Conservation (phyloP, 139 green algal species). For the Ostreobium quekettii region DNA sequence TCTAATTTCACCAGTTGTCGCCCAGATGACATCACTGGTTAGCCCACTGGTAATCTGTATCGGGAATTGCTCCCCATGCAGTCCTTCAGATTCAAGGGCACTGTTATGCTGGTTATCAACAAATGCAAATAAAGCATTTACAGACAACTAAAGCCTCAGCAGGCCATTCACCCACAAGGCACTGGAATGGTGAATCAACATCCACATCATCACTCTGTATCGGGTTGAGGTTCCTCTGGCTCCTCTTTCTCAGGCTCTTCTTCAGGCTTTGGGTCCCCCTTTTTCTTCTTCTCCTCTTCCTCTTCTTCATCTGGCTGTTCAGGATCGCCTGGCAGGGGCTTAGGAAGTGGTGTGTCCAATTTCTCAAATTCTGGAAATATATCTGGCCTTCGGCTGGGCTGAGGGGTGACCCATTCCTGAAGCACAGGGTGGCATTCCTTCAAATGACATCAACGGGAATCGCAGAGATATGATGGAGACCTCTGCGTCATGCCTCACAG, state of each 20-base stretch:
- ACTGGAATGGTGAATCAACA: too few species aligned
- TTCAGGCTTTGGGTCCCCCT: slow-evolving; percentile 15
- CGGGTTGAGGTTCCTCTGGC: not conserved
- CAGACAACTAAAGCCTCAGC: too few species aligned
- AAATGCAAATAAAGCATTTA: too few species aligned
- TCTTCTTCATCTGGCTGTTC: slow-evolving; percentile 88
- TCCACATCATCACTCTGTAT: too few species aligned
- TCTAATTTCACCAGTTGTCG: too few species aligned
- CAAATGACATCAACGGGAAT: not conserved
- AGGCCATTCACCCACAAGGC: too few species aligned
- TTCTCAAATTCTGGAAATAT: slow-evolving; percentile 93
- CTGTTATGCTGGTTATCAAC: too few species aligned
- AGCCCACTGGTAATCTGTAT: too few species aligned
- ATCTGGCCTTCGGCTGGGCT: slow-evolving; percentile 77
- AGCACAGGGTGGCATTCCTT: not conserved
- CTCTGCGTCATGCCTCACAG: not conserved
- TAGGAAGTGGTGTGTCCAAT: slow-evolving; percentile 65
- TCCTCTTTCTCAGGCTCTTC: slow-evolving; percentile 14
- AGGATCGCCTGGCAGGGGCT: slow-evolving; percentile 72
- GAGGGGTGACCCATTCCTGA: slow-evolving; percentile 86
- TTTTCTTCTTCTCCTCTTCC: slow-evolving; percentile 58
- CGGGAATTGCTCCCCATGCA: too few species aligned
- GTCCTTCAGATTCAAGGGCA: too few species aligned
- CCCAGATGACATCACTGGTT: too few species aligned
- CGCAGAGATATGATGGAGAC: not conserved